phyloP scores from a whole-genome alignment of 1,284 basidiomycete genomes.

The Ceratobasidium theobromae region DNA sequence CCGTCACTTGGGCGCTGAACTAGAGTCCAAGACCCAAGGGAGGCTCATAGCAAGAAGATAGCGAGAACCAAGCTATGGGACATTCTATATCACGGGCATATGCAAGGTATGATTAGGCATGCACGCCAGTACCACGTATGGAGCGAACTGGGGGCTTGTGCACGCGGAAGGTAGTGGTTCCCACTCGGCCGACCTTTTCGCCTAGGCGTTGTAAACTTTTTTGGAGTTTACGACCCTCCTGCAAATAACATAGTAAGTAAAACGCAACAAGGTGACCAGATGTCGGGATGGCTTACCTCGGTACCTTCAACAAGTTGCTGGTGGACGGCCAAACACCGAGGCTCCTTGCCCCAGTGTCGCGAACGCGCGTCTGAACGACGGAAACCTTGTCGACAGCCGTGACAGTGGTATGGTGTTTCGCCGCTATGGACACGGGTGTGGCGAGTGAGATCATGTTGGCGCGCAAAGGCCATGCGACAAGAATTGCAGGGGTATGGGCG shows the following conservation, averaged over 20 bases:
- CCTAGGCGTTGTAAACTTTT: slow-evolving; percentile 24
- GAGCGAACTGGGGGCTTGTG: slow-evolving; percentile 18
- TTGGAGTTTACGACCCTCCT: slow-evolving; percentile 29
- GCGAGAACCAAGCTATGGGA: not conserved
- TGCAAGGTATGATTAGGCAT: not conserved
- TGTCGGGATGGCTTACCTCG: slow-evolving; percentile 1
- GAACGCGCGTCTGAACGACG: slow-evolving; percentile 74
- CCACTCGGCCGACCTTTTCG: slow-evolving; percentile 27
- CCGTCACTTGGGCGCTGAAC: slow-evolving; percentile 1
- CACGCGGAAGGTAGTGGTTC: slow-evolving; percentile 20
- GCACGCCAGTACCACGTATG: not conserved
- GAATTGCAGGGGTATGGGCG: slow-evolving; percentile 62
- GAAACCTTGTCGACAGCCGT: slow-evolving; percentile 68
- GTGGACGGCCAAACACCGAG: slow-evolving; percentile 19
- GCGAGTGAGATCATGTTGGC: slow-evolving; percentile 74
- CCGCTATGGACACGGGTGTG: slow-evolving; percentile 64
- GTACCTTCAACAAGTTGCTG: slow-evolving; percentile 25
- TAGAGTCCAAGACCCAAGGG: slow-evolving; percentile 6
- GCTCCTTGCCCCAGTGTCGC: slow-evolving; percentile 48
- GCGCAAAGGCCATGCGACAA: slow-evolving; percentile 70
- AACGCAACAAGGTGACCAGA: not conserved
- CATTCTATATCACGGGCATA: not conserved
- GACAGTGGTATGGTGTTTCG: slow-evolving; percentile 66
- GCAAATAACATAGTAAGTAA: not conserved
- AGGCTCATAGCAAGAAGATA: slow-evolving; percentile 2